Evolutionary conservation across 306 rosid species (phyloP).

Genomic region (Rosa lucieae): DNA sequence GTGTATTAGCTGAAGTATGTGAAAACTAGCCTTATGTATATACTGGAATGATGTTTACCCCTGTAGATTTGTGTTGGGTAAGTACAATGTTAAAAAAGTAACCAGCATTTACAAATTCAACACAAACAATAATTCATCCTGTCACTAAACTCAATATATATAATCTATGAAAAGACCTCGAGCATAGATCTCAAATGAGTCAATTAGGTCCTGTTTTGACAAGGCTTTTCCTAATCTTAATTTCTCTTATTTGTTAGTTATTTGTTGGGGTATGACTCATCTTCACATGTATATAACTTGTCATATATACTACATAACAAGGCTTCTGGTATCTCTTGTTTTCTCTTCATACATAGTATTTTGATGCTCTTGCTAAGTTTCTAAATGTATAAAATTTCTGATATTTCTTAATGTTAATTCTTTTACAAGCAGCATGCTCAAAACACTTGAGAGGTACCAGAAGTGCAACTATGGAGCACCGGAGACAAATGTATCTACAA

Average conservation of each 20-base stretch:
- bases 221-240: neutral
- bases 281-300: neutral
- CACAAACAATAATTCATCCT: neutral
- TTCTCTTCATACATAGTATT: neutral
- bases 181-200: neutral
- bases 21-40: neutral
- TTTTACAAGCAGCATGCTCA: constrained; percentile 73
- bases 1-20: neutral
- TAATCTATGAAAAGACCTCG: neutral
- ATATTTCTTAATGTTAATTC: neutral
- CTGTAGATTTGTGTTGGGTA: neutral
- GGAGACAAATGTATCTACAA: constrained; percentile 74
- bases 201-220: neutral
- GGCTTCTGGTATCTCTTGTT: neutral
- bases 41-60: neutral
- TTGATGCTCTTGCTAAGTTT: neutral
- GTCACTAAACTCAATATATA: neutral
- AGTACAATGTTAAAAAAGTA: neutral
- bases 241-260: neutral
- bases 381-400: neutral
- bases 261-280: neutral
- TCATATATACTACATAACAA: neutral
- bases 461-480: constrained; percentile 98
- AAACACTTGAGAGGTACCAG: constrained; percentile 98
- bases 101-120: neutral